These are phyloP conservation scores for Pyricularia grisea DNA, from an alignment of 2,329 filamentous ascomycete genomes.

Conservation along the genomic window DNA sequence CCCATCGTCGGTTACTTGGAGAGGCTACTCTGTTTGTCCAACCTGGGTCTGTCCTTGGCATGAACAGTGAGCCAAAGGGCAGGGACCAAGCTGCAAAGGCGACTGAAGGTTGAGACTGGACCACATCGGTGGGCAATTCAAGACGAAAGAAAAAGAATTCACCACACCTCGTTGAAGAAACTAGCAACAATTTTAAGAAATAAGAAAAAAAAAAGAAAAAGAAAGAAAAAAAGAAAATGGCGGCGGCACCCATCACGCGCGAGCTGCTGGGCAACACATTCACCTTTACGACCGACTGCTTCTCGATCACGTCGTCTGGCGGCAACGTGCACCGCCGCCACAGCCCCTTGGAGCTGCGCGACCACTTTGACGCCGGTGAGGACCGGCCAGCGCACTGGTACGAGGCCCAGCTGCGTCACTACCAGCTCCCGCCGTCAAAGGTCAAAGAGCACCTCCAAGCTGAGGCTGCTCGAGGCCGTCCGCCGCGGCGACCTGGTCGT, in stretches of 20 bases:
- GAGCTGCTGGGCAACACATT: conserved; percentile 27
- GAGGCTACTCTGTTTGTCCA: no score
- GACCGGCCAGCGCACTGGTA: conserved; percentile 53
- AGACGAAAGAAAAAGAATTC: not conserved
- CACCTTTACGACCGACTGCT: conserved; percentile 28
- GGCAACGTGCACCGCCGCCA: conserved; percentile 36
- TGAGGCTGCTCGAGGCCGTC: conserved; percentile 48
- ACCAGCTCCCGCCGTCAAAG: conserved; percentile 46
- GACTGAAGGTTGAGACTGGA: no score
- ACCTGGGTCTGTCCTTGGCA: no score
- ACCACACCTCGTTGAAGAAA: not conserved
- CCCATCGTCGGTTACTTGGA: no score
- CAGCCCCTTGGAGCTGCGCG: conserved; percentile 30
- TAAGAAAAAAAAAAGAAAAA: not conserved
- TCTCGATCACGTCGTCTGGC: conserved; percentile 33
- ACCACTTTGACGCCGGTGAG: conserved; percentile 30
- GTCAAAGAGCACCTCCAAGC: conserved; percentile 48
- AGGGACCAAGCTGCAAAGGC: no score
- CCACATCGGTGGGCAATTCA: not conserved
- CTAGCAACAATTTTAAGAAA: no score
- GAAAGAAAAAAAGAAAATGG: not conserved
- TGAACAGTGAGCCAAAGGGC: no score
- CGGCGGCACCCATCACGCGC: conserved; percentile 8
- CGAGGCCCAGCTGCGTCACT: conserved; percentile 53
- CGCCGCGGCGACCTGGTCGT: conserved; percentile 36